Evolutionary conservation across 352 stramenopile species (phyloP), one percentile per base, ranked within the genome.

Genomic region (Phytophthora gonapodyides): DNA sequence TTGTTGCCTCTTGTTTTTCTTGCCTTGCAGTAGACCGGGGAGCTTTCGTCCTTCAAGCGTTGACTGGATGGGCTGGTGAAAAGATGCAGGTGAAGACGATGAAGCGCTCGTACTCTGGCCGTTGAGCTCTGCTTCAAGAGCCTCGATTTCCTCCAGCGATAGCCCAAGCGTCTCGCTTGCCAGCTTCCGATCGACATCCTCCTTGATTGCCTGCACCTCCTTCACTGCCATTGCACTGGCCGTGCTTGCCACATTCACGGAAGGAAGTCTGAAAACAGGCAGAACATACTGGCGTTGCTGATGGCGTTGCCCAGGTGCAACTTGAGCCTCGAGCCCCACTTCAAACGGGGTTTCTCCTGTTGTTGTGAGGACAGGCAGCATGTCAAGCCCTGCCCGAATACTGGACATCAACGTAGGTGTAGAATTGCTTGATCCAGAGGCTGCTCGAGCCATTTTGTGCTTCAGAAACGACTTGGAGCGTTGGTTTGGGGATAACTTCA

Each of bases 331-430:
- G 19, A 94, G 63, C 6, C 81, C 84, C 11, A 90, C 61, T 53
- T 94, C 84, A 41, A 92, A 91, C 5, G 84, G 78, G 0, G 84
- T 91, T 57, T 94, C 81, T 21, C 73, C 84, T 12, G 65, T 72
- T 27, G 54, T 89, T 17, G 82, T 92, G 10, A 94, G 59, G n/a
- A 94, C 73, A 6, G 82, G 83, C 0, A 94, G 67, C 45, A 94
- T 82, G 33, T 91, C 78, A 7, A 91, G 15, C 36, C 50, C 69
- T 13, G 69, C 69, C n/a, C 74, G 79, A 45, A 74, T 33, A 17
- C 61, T 58, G 17, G 53, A 55, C 41, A 66, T 35, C 16, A 64
- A 37, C 2, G 17, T 1, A 42, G 49, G 47, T 7, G 40, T 24
- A 38, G 36, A 11, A 57, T 16, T 57, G 61, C 48, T 34, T 34